A percentile compares a stretch with the other conserved stretches of the same genome.
phyloP scores from a whole-genome alignment of 148 eudicot species.

The Amaranthus cruentus region DNA sequence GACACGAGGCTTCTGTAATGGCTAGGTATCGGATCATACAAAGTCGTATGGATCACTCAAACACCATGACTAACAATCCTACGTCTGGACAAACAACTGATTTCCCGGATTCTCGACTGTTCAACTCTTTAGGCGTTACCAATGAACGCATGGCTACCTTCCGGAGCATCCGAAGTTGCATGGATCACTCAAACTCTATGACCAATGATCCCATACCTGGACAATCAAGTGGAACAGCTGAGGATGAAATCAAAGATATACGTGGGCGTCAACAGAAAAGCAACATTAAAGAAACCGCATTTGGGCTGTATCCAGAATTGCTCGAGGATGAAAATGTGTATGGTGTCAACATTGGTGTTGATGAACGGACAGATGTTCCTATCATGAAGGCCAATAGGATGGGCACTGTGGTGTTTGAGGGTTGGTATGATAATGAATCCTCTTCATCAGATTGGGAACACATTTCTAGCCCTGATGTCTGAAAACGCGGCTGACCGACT shows the following conservation, averaged over 20 bases:
- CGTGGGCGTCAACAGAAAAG: slow-evolving; percentile 13
- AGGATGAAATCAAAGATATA: slow-evolving; percentile 13
- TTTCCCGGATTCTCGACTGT: slow-evolving; percentile 20
- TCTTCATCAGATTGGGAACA: slow-evolving; percentile 84
- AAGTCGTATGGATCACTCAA: slow-evolving; percentile 29
- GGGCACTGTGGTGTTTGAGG: slow-evolving; percentile 31
- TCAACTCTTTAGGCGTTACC: slow-evolving; percentile 27
- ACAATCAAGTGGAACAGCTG: slow-evolving; percentile 5
- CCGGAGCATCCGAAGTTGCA: slow-evolving; percentile 46
- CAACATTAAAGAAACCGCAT: slow-evolving; percentile 13
- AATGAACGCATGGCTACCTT: slow-evolving; percentile 53
- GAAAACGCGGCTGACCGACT: slow-evolving; percentile 27
- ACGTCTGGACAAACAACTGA: too few relatives aligned
- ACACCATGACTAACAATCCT: too few relatives aligned
- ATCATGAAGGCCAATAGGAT: slow-evolving; percentile 18
- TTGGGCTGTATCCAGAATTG: slow-evolving; percentile 28
- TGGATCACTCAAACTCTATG: slow-evolving; percentile 24
- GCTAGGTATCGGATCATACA: slow-evolving; percentile 57
- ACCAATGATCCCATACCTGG: slow-evolving; percentile 14
- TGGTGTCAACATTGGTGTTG: slow-evolving; percentile 15
- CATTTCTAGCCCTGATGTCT: slow-evolving; percentile 48
- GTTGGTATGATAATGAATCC: slow-evolving; percentile 48
- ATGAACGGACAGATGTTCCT: slow-evolving; percentile 18
- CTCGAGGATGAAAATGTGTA: slow-evolving; percentile 21
- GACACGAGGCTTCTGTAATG: slow-evolving; percentile 54